phyloP scores from a whole-genome alignment of 2,329 filamentous ascomycete genomes.

The Colletotrichum theobromicola region DNA sequence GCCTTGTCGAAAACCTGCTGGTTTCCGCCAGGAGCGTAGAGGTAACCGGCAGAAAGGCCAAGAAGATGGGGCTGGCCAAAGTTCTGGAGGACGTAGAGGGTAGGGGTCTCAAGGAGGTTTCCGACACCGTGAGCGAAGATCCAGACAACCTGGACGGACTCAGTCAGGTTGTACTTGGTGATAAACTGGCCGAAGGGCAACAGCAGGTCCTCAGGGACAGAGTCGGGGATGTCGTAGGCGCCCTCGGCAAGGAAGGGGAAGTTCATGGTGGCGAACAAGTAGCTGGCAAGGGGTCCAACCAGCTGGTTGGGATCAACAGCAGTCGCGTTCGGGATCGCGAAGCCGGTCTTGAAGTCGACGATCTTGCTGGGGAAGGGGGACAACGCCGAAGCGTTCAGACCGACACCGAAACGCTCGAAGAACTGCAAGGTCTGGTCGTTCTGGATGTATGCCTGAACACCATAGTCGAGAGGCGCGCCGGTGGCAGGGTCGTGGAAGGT shows the following conservation, averaged over 20 bases:
- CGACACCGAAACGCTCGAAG: constrained; percentile 48
- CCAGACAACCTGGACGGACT: constrained; percentile 29
- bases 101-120: constrained; percentile 41
- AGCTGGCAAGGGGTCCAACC: background rate
- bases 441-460: constrained; percentile 39
- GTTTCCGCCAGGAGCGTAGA: constrained; percentile 23
- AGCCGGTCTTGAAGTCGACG: constrained; percentile 21
- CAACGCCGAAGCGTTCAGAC: background rate
- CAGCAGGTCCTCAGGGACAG: constrained; percentile 34
- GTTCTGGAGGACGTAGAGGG: constrained; percentile 44
- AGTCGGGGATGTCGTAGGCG: constrained; percentile 40
- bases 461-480: constrained; percentile 37
- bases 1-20: constrained; percentile 33
- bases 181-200: constrained; percentile 21
- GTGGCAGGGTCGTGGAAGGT: constrained; percentile 48
- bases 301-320: constrained; percentile 6
- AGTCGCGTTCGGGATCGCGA: constrained; percentile 14
- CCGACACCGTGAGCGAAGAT: constrained; percentile 42
- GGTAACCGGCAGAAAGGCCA: constrained; percentile 41
- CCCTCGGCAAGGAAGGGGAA: constrained; percentile 22
- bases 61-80: constrained; percentile 28
- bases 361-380: constrained; percentile 17
- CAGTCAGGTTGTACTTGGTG: constrained; percentile 12
- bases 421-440: constrained; percentile 44
- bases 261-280: constrained; percentile 9